Evolutionary conservation across 208 protist species (phyloP).

Genomic region (Wallacemonas collosoma): DNA sequence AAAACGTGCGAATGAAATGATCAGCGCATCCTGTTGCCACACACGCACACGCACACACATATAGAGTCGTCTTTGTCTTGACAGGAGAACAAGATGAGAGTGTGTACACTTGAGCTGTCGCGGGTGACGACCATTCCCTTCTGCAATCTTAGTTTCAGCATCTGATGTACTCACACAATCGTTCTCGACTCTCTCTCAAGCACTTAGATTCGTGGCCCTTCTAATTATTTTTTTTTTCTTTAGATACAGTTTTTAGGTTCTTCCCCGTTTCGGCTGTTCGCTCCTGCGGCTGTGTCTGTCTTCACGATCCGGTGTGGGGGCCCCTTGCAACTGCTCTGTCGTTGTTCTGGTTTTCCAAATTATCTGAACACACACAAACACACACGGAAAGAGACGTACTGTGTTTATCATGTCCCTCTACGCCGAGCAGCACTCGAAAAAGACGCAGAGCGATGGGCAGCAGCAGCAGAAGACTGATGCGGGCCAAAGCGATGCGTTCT

Average conservation of each 20-base stretch:
- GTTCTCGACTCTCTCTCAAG: background rate
- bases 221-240: background rate
- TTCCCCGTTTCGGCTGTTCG: slow-evolving; percentile 9
- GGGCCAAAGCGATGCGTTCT: background rate
- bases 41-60: too few species aligned
- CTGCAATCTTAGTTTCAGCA: too few species aligned
- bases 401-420: slow-evolving; percentile 7
- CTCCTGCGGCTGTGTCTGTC: background rate
- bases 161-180: too few species aligned
- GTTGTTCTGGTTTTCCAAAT: background rate
- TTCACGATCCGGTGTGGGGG: too few species aligned
- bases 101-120: too few species aligned
- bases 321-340: background rate
- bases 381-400: background rate
- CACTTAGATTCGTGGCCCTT: background rate
- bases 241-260: background rate
- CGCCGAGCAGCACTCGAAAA: slow-evolving; percentile 10
- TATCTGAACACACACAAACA: slow-evolving; percentile 1
- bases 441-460: background rate
- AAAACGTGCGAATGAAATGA: too few species aligned
- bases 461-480: background rate
- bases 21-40: too few species aligned
- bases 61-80: too few species aligned
- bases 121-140: too few species aligned
- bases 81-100: too few species aligned